A percentile compares a stretch with the other conserved stretches of the same genome.
phyloP scores from a whole-genome alignment of 148 eudicot genomes.

The Rhododendron ovatum region DNA sequence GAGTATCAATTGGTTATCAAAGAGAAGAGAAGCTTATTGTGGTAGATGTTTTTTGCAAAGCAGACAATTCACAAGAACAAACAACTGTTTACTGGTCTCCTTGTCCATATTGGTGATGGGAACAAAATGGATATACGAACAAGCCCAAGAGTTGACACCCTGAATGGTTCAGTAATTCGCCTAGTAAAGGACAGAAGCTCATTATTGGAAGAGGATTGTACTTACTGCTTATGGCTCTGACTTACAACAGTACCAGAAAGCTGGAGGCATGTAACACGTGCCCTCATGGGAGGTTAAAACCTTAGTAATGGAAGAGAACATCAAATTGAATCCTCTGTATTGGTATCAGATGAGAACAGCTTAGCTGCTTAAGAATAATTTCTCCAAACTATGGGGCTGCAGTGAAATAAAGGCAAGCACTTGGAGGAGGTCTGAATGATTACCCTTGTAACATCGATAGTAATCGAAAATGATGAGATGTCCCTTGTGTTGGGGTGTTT shows the following conservation, averaged over 20 bases:
- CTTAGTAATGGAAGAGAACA: neutral
- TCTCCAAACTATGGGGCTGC: neutral
- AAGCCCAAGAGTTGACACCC: neutral
- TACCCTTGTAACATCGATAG: neutral
- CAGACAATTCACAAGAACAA: neutral
- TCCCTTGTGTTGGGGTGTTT: neutral
- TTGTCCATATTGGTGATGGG: neutral
- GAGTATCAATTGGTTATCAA: constrained; percentile 8
- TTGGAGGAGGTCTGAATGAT: neutral
- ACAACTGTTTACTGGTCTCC: neutral
- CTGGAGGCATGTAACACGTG: neutral
- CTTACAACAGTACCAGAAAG: neutral
- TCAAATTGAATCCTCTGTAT: neutral
- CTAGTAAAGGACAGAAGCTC: neutral
- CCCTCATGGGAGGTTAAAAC: neutral
- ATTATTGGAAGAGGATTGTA: neutral
- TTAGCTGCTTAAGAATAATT: neutral
- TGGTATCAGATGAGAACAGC: neutral
- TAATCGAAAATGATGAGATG: neutral
- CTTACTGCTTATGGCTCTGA: neutral
- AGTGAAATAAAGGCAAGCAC: neutral
- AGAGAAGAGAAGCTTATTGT: neutral
- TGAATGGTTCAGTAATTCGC: neutral
- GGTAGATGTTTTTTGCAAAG: neutral
- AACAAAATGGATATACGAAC: neutral